Base-by-base conservation (phyloP, 495 filamentous ascomycete genomes). In the Xanthoparmelia taractica region DNA sequence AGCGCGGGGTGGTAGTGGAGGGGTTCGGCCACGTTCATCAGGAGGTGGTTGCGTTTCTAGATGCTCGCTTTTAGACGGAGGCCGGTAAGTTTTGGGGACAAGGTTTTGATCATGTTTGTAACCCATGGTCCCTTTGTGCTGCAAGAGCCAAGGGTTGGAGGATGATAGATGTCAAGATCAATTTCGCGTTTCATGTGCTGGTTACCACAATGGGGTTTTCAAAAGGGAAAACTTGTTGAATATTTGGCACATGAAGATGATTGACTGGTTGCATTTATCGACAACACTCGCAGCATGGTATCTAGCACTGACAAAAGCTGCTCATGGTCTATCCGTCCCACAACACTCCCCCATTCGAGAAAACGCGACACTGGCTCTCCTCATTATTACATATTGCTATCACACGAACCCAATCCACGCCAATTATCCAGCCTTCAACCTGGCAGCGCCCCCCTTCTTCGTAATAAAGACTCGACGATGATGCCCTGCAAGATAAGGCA, bases 21-120 rank as follows among this genome's bases (percentile, higher is more conserved):
- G 61, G 23, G 61, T 41, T 52, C 29, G 31, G 54, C 23, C 13
- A 17, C 37, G 31, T 23, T 25, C 43, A 25, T 45, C 43, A 31
- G 23, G 41, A 48, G 31, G 45, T 48, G 47, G 12, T 45, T 50
- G 61, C 29, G 58, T 23, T 34, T 40, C 61, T 52, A 31, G n/a
- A 11, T 47, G 29, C 18, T 40, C 31, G 23, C 17, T 13, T 29
- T 41, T 23, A 17, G 34, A n/a, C 10, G 12, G 31, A 33, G 61
- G 61, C 18, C 59, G 38, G 18, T 57, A 29, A 17, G 58, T 67
- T 29, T 27, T 33, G 2, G 48, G 38, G 33, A 57, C 58, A 29
- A 38, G 41, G 13, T 55, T 62, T 25, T 67, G 66, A 47, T 67
- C 62, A 23, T 54, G 48, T 54, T 67, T 67, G 50, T 61, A 52